A percentile compares a stretch with the other conserved stretches of the same genome.
These are phyloP conservation scores for Mortierella claussenii DNA, from an alignment of 192 early-diverging fungal genomes.

Conservation along the genomic window DNA sequence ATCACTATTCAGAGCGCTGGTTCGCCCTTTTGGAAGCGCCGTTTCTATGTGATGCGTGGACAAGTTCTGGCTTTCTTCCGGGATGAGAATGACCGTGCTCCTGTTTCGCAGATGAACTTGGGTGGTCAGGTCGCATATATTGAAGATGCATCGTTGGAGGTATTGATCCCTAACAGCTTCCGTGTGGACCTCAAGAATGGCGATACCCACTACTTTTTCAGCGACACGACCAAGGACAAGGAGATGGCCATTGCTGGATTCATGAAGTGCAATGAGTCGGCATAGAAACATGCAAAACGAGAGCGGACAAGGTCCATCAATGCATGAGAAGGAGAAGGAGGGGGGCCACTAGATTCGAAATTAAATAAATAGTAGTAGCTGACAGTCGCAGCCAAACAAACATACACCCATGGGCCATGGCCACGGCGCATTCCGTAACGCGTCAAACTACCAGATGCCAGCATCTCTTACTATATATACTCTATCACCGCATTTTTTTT, in stretches of 20 bases:
- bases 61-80: constrained; percentile 59
- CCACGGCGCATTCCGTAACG: too few species aligned
- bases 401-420: too few species aligned
- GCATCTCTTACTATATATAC: too few species aligned
- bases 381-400: too few species aligned
- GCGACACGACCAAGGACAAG: constrained; percentile 54
- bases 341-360: too few species aligned
- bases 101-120: constrained; percentile 55
- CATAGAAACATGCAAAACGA: too few species aligned
- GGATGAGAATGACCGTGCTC: constrained; percentile 56
- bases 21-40: constrained; percentile 66
- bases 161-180: constrained; percentile 64
- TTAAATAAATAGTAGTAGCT: too few species aligned
- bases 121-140: constrained; percentile 51
- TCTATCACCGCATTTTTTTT: too few species aligned
- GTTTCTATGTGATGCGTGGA: constrained; percentile 67
- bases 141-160: constrained; percentile 58
- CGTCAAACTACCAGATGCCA: too few species aligned
- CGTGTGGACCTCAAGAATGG: constrained; percentile 55
- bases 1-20: constrained; percentile 60
- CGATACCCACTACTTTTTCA: constrained; percentile 62
- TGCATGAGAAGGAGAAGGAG: too few species aligned
- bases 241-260: constrained; percentile 56
- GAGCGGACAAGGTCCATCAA: too few species aligned
- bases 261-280: constrained; percentile 56